Base-by-base conservation (phyloP, 257 asterid species). In the Misopates orontium region DNA sequence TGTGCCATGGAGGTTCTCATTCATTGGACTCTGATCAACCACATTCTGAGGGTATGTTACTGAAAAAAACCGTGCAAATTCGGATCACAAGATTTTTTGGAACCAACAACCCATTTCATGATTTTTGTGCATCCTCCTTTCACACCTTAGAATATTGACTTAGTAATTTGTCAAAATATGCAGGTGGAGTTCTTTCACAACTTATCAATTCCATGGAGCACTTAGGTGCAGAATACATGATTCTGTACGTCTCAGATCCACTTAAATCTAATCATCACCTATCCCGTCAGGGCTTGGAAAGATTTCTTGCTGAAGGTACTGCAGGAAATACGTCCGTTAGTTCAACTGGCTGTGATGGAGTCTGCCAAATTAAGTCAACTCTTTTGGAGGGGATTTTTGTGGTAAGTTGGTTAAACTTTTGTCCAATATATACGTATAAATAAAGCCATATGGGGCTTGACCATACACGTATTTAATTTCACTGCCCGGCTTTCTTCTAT, bases 351-450 rank as follows among this genome's bases (percentile, higher is more conserved):
- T 94, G 99, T 78, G 99, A 94, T 73, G 96, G 76, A 81, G 86
- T 94, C 76, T 94, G 99, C 90, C 85, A 76, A 80, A 86, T 86
- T 55, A 94, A 94, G 82, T 80, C 99, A 53, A 83, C 97, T 56
- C 89, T 94, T 45, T 75, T 94, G 83, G 99, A 94, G 82, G 95
- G 97, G 62, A 39, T 94, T 28, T 65, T 94, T 17, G 99, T 94
- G 82, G 99, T 94, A 83, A 78, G 95, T 76, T 32, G 18, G 19
- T 58, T 64, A 10, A 59, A 9, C n/a, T n/a, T 32, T 68, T 25
- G 52, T 13, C 50, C 57, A 44, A 8, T n/a, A 4, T 36, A 7
- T 41, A 52, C 22, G 58, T 70, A 41, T 67, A 66, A 28, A 17
- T 0, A 9, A 57, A 10, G 17, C 12, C 36, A 17, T 42, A 36